phyloP scores from a whole-genome alignment of 306 rosid genomes.

The peach (Prunus persica) region Prunus_persica_NCBIv2 NC_034014.1:30667501-30668000 shows the following conservation, averaged over 20 bases:
- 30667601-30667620: not conserved
- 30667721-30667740: not conserved
- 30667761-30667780: not conserved
- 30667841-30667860: not conserved
- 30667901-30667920: too few species aligned
- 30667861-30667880: not conserved
- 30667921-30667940: too few species aligned
- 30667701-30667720: not conserved
- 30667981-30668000: too few species aligned
- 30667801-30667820: not conserved
- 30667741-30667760: not conserved
- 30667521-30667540: constrained; percentile 74
- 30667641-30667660: not conserved
- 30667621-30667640: not conserved
- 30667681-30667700: not conserved
- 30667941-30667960: too few species aligned
- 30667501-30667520: constrained; percentile 72
- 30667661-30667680: not conserved
- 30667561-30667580: constrained; percentile 32
- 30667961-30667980: too few species aligned
- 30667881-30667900: too few species aligned
- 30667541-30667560: constrained; percentile 89
- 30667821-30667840: not conserved
- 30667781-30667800: not conserved
- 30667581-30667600: constrained; percentile 4